phyloP scores from a whole-genome alignment of 768 basidiomycete genomes.

The Mycena haematopus region DNA sequence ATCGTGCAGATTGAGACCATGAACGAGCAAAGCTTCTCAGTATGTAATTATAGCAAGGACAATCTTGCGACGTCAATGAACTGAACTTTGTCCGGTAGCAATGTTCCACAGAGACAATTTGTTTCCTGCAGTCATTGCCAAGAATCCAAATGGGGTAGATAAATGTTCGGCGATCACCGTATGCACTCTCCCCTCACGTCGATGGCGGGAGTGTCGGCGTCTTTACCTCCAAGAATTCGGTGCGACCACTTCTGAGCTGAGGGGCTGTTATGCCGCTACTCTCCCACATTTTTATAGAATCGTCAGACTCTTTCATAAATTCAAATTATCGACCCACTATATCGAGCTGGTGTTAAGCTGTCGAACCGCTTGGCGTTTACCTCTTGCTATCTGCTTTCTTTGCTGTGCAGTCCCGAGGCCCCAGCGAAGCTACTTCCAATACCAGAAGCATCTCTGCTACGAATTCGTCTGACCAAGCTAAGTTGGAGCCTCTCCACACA shows the following conservation, averaged over 20 bases:
- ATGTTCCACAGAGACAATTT: too few species aligned
- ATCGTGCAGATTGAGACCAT: too few species aligned
- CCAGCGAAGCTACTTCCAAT: neutral
- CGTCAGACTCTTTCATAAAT: neutral
- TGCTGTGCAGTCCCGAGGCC: slow-evolving; percentile 6
- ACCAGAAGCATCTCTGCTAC: neutral
- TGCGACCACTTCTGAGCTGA: neutral
- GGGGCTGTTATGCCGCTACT: neutral
- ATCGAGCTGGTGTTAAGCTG: too few species aligned
- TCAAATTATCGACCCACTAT: neutral
- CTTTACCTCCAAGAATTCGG: neutral
- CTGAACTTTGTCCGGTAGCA: too few species aligned
- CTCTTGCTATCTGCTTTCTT: neutral
- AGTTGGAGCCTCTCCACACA: slow-evolving; percentile 1
- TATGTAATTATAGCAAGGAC: too few species aligned
- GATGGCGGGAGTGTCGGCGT: neutral
- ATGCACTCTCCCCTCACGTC: too few species aligned
- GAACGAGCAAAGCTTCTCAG: too few species aligned
- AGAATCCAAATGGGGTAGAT: too few species aligned
- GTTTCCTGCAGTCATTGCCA: too few species aligned
- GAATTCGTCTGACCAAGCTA: slow-evolving; percentile 5
- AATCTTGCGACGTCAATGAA: too few species aligned
- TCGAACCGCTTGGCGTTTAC: slow-evolving; percentile 1
- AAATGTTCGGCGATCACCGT: too few species aligned
- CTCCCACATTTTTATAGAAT: neutral